Percentiles rank a stretch among this genome's conserved stretches.
Conservation (phyloP, 1,139 yeast genomes). For the Diutina rugosa region DNA sequence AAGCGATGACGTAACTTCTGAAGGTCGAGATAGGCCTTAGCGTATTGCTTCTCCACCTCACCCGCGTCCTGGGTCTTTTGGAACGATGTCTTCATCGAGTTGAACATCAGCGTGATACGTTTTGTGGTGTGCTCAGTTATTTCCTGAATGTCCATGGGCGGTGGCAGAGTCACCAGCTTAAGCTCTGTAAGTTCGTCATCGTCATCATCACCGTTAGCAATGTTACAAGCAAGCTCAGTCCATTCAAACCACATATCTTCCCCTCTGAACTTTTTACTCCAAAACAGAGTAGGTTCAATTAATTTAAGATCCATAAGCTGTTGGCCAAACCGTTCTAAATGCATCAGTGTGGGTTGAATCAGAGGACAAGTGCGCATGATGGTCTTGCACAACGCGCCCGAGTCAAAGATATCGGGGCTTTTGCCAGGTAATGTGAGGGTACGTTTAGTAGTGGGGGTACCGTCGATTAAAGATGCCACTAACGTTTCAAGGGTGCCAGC, state of each 20-base stretch:
- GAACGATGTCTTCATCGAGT: slow-evolving; percentile 15
- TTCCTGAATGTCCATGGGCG: slow-evolving; percentile 13
- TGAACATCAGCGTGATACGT: slow-evolving; percentile 14
- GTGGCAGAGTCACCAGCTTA: slow-evolving; percentile 6
- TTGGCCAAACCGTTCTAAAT: slow-evolving; percentile 32
- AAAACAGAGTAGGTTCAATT: slow-evolving; percentile 20
- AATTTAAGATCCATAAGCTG: slow-evolving; percentile 23
- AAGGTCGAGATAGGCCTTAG: slow-evolving; percentile 18
- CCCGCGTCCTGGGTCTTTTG: slow-evolving; percentile 20
- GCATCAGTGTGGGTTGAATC: slow-evolving; percentile 21
- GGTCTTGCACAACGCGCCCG: slow-evolving; percentile 24
- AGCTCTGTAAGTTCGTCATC: background rate
- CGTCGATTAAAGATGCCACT: slow-evolving; percentile 12
- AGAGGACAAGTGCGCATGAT: slow-evolving; percentile 20
- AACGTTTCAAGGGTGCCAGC: slow-evolving; percentile 13
- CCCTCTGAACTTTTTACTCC: slow-evolving; percentile 24
- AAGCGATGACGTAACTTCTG: slow-evolving; percentile 20
- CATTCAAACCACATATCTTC: slow-evolving; percentile 38
- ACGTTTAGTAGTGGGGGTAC: slow-evolving; percentile 18
- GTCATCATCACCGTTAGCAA: slow-evolving; percentile 3
- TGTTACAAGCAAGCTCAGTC: slow-evolving; percentile 21
- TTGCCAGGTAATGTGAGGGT: slow-evolving; percentile 31
- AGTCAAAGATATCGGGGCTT: slow-evolving; percentile 24
- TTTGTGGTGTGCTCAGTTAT: slow-evolving; percentile 13
- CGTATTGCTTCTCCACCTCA: slow-evolving; percentile 19